Evolutionary conservation across 768 basidiomycete genomes (phyloP), one percentile per base, ranked within the genome.

Genomic region (Brasilioporus rufonigricans): DNA sequence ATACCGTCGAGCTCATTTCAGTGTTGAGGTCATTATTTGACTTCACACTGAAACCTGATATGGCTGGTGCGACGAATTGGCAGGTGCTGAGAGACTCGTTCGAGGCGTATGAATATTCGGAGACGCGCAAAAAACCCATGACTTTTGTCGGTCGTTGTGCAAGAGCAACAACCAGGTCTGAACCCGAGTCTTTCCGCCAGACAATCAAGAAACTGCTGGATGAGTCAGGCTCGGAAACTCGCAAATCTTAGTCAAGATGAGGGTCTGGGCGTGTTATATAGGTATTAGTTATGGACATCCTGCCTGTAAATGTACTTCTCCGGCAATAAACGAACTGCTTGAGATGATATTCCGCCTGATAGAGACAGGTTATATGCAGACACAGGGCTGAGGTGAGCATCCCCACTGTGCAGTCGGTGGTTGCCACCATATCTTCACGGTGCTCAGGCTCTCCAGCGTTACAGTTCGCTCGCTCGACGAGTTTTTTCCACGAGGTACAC

Each of bases 1-100:
- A 56, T 23, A 48, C 46, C 5, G 19, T 56, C 24, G 51, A 56
- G 41, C 51, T 53, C 10, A 38, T 53, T 19, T 56, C 35, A 7
- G 43, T 53, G 11, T 24, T 53, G 41, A 44, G 10, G 6, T 32
- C 35, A 0, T 10, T 57, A 16, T 57, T 56, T 18, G 46, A 53
- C 27, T 43, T 53, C 16, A 57, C 52, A 7, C 23, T 57, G 6
- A 48, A 48, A 12, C 55, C 55, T 14, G 33, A 56, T 52, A 13
- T 56, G 33, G 51, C 51, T n/a, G 55, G 51, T 1, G 48, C 21
- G 27, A 32, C 51, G 1, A 38, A 56, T 13, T 56, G 51, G 55
- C 51, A 44, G 10, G 47, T 48, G 11, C 19, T 57, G 4, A 53
- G 43, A 27, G 41, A 48, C 29, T 46, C 41, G 7, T 57, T 57